Base-by-base conservation (phyloP, 208 protist genomes). In the Leishmania lainsoni region DNA sequence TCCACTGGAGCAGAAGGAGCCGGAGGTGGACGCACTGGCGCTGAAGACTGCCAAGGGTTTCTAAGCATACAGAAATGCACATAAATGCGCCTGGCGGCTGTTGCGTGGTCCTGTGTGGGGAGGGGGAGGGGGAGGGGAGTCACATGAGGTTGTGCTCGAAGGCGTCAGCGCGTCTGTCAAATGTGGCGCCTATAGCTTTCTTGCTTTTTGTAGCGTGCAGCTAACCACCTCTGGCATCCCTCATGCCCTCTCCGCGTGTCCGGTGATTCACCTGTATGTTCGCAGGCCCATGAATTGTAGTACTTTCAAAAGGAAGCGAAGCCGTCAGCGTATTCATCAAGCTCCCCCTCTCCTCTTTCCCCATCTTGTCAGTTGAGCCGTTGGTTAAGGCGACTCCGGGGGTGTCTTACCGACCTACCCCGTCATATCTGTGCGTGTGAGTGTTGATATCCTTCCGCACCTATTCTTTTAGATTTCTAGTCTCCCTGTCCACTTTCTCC, bases 21-120 rank as follows among this genome's bases (percentile, higher is more conserved):
- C 90, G 54, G 86, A 93, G 83, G 84, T 97, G 52, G 94, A 97
- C 81, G 94, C 83, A 5, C 83, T 97, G 32, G 94, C 85, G 56
- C 74, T 95, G 58, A 97, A 96, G 79, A 91, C 89, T 5, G 91
- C 87, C 35, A 97, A 97, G 78, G 94, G 94, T 5, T 97, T 97
- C 79, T 95, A 91, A 86, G 22, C 20, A 29, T 17, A 77, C 54
- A 65, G 6, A 76, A 12, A 73, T 20, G 61, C 12, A 52, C 65
- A 81, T 3, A 26, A 51, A 42, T 63, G 35, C 61, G 39, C 29
- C 29, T 39, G 56, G 29, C 22, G 63, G 14, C 5, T n/a, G 26
- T 20, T 52, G 48, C 10, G 26, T 49, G 26, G 20, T 20, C 61
- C 20, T 74, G 42, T 8, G 39, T 3, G 61, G 61, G 61, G 6